A percentile compares a stretch with the other conserved stretches of the same genome.
These are phyloP conservation scores for Trichomonas gallinae DNA, from an alignment of 208 protist species.

Conservation along the genomic window DNA sequence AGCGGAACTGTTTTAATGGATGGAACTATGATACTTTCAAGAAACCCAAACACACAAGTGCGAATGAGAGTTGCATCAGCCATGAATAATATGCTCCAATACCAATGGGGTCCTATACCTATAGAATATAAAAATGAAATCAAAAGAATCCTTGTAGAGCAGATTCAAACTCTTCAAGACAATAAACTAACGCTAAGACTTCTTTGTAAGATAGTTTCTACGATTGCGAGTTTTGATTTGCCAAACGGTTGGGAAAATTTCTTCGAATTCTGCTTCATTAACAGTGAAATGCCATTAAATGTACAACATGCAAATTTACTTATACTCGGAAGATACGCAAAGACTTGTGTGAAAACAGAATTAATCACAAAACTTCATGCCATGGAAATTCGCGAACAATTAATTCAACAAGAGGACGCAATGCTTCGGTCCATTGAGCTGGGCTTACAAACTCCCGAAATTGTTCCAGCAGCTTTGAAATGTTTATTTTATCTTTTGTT, in stretches of 20 bases:
- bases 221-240: not conserved
- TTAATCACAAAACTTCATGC: not conserved
- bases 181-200: not conserved
- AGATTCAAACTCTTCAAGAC: not conserved
- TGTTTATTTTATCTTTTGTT: not conserved
- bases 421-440: not conserved
- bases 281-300: not conserved
- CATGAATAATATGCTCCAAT: not conserved
- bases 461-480: not conserved
- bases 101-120: not conserved
- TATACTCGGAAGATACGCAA: not conserved
- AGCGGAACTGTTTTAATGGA: not conserved
- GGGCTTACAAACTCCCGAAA: not conserved
- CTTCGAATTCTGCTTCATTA: not conserved
- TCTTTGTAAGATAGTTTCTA: not conserved
- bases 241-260: not conserved
- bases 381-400: not conserved
- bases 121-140: not conserved
- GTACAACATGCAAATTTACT: not conserved
- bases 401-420: not conserved
- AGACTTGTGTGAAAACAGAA: not conserved
- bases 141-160: not conserved
- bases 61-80: not conserved
- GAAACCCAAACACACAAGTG: not conserved
- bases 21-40: not conserved